A percentile compares a stretch with the other conserved stretches of the same genome.
Conservation (phyloP, 202 grass and related monocot species). For the Hordeum pubiflorum region DNA sequence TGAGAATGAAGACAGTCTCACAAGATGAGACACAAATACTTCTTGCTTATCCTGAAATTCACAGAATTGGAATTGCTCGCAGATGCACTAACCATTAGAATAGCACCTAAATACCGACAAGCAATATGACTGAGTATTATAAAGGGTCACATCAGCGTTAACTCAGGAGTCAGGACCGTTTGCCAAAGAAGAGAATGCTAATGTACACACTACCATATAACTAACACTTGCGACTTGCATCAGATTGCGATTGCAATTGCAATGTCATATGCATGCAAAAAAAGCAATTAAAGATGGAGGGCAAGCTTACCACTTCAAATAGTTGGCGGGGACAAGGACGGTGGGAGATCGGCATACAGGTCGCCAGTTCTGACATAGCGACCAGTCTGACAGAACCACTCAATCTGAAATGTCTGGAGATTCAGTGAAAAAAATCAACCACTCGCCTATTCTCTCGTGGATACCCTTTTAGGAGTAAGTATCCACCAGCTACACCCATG, state of each 20-base stretch:
- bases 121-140: too few species aligned
- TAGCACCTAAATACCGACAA: not conserved
- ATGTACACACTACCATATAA: not conserved
- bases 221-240: not conserved
- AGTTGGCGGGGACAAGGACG: not conserved
- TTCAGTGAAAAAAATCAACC: not conserved
- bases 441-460: too few species aligned
- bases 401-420: not conserved
- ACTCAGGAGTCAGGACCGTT: too few species aligned
- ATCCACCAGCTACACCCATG: too few species aligned
- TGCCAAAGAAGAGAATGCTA: not conserved
- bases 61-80: not conserved
- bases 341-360: not conserved
- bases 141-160: too few species aligned
- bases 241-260: not conserved
- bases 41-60: not conserved
- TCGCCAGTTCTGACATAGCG: not conserved
- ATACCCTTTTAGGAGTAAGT: too few species aligned
- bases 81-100: not conserved
- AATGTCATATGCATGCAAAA: too few species aligned
- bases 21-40: not conserved
- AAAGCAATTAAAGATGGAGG: not conserved
- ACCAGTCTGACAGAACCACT: not conserved
- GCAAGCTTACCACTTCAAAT: not conserved
- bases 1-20: not conserved